phyloP scores from a whole-genome alignment of 495 filamentous ascomycete genomes.

The Echria macrotheca region DNA sequence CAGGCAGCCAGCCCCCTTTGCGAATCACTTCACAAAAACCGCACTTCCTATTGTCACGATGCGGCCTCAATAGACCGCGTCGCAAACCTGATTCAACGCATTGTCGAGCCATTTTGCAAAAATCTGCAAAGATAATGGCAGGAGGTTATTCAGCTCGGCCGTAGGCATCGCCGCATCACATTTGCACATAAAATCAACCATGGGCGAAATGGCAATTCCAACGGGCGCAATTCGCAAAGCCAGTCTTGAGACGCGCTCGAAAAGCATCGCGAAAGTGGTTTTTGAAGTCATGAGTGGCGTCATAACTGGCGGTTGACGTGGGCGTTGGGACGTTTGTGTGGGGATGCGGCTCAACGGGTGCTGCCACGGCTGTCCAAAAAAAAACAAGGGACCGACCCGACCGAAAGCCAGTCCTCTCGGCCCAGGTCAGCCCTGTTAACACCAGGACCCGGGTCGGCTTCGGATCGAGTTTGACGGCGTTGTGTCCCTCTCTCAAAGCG shows the following conservation, averaged over 20 bases:
- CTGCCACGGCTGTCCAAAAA: background rate
- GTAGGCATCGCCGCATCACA: background rate
- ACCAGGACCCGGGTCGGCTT: too few species aligned
- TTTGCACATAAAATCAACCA: background rate
- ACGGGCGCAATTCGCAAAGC: constrained; percentile 1
- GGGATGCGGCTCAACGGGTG: constrained; percentile 26
- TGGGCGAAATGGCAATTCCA: background rate
- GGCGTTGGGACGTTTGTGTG: constrained; percentile 16
- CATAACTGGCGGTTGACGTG: constrained; percentile 18
- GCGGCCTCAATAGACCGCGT: constrained; percentile 12
- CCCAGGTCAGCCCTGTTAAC: too few species aligned
- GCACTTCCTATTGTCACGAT: constrained; percentile 3
- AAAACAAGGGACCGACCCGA: too few species aligned
- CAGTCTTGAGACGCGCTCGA: constrained; percentile 18
- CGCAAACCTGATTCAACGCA: constrained; percentile 13
- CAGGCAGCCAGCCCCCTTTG: constrained; percentile 28
- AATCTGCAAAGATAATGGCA: background rate
- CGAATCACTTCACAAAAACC: constrained; percentile 31
- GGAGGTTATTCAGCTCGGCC: background rate
- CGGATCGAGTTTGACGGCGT: too few species aligned
- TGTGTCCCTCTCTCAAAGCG: too few species aligned
- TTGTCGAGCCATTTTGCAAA: constrained; percentile 9
- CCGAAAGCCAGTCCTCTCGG: too few species aligned
- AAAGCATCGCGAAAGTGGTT: constrained; percentile 19
- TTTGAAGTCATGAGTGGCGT: constrained; percentile 22